Evolutionary conservation across 768 basidiomycete species (phyloP), one percentile per base, ranked within the genome.

Genomic region (Rhizopogon vesiculosus): DNA sequence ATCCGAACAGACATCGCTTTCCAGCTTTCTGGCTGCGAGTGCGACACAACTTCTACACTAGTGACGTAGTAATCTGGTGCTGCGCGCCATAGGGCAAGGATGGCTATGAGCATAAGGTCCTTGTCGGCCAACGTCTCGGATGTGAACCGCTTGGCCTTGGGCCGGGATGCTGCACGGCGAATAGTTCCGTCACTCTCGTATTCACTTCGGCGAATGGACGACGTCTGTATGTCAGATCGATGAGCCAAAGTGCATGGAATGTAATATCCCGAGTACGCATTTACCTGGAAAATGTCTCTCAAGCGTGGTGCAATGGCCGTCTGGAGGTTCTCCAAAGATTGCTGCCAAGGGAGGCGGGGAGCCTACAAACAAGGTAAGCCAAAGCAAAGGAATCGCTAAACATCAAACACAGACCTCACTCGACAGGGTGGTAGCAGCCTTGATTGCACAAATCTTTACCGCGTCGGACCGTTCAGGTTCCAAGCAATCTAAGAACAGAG

Each of bases 391-490:
- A 1, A 19, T 48, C 9, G 31, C 45, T 55, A n/a, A 3, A 45
- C 18, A 25, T 19, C 25, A 22, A 18, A 50, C 7, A 61, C 72
- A 55, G 63, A 85, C 87, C 75, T 94, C 91, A 51, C 82, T 76
- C 7, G 79, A 73, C 33, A 93, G 66, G 0, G 84, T 88, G 41
- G 89, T 69, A 61, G 80, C 85, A 2, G 92, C 89, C 58, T 86
- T 84, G 53, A 93, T 76, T 2, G 80, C 92, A 56, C 83, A 82
- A 10, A 87, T 81, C 74, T 93, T 93, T 61, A 91, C 82, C 1
- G 87, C 86, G 25, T 92, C 89, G 1, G 89, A 87, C 31, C 87
- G 81, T 61, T 91, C 88, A 8, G 91, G 83, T 54, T 87, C 84
- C 42, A 92, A 66, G 59, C 90, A 89, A 13, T 75, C 74, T 19